These are phyloP conservation scores for Golubevia pallescens DNA, from an alignment of 1,284 basidiomycete genomes.

Conservation along the genomic window DNA sequence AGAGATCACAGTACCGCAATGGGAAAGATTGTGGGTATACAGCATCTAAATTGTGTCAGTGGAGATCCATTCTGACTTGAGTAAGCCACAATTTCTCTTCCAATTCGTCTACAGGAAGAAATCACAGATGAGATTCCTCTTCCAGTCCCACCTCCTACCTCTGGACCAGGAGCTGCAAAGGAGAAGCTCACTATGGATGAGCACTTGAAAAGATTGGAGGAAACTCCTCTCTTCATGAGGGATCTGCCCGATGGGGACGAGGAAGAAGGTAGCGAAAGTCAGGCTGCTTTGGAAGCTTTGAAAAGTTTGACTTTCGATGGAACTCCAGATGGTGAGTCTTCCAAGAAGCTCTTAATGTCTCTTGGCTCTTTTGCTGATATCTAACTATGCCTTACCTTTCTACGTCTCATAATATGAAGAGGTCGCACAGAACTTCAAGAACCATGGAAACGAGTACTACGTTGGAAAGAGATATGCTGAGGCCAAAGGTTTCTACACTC, in stretches of 20 bases:
- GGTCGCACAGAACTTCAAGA: constrained; percentile 87
- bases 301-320: constrained; percentile 87
- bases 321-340: constrained; percentile 82
- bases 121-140: neutral
- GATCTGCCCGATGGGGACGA: constrained; percentile 74
- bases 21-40: too few species aligned
- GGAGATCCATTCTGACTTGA: too few species aligned
- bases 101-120: neutral
- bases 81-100: too few species aligned
- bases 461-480: constrained; percentile 83
- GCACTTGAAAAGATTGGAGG: constrained; percentile 32
- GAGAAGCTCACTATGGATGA: constrained; percentile 14
- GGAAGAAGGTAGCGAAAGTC: constrained; percentile 69
- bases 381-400: constrained; percentile 17
- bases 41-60: too few species aligned
- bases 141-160: neutral
- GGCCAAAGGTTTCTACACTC: constrained; percentile 85
- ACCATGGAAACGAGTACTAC: constrained; percentile 94
- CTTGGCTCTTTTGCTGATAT: neutral
- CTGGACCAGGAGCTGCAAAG: neutral
- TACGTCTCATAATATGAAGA: constrained; percentile 70
- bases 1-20: too few species aligned
- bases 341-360: neutral
- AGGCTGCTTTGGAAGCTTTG: constrained; percentile 75
- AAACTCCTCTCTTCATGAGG: constrained; percentile 87